These are phyloP conservation scores for Lachancea dasiensis DNA, from an alignment of 805 yeast genomes.

Conservation along the genomic window DNA sequence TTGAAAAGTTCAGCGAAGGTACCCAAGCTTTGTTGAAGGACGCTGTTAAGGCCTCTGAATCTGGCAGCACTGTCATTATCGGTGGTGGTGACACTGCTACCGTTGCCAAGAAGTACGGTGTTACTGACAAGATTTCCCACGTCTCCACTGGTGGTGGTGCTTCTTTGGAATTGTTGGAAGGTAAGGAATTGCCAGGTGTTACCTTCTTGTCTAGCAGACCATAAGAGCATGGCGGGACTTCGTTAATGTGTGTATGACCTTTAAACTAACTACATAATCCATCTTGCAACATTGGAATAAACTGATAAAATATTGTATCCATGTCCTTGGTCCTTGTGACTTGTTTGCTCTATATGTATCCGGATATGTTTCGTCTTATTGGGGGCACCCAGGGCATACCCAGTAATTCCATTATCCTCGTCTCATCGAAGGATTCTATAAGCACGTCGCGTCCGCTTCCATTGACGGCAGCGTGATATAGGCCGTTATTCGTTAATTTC, in stretches of 20 bases:
- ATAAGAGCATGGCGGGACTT: slow-evolving; percentile 15
- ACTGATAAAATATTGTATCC: background rate
- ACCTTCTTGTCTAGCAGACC: slow-evolving; percentile 78
- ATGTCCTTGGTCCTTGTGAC: background rate
- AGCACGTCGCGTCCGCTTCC: slow-evolving; percentile 3
- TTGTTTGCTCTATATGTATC: slow-evolving; percentile 1
- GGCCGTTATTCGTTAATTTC: slow-evolving; percentile 29
- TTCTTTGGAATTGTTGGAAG: slow-evolving; percentile 95
- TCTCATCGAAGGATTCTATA: slow-evolving; percentile 26
- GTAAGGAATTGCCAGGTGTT: slow-evolving; percentile 98
- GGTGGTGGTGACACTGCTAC: slow-evolving; percentile 99
- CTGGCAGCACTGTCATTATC: slow-evolving; percentile 90
- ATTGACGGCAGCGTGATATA: slow-evolving; percentile 13
- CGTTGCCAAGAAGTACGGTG: slow-evolving; percentile 97
- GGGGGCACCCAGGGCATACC: slow-evolving; percentile 19
- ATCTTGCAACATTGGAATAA: slow-evolving; percentile 4
- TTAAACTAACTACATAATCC: slow-evolving; percentile 8
- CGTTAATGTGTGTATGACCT: slow-evolving; percentile 10
- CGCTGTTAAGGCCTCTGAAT: slow-evolving; percentile 75
- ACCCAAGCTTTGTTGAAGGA: slow-evolving; percentile 88
- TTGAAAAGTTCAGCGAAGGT: slow-evolving; percentile 85
- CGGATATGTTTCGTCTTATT: slow-evolving; percentile 12
- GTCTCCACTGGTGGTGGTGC: slow-evolving; percentile 99
- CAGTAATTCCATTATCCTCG: slow-evolving; percentile 21
- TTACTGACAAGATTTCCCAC: slow-evolving; percentile 91